Evolutionary conservation across 352 stramenopile genomes (phyloP).

Genomic region (Albugo laibachii): DNA sequence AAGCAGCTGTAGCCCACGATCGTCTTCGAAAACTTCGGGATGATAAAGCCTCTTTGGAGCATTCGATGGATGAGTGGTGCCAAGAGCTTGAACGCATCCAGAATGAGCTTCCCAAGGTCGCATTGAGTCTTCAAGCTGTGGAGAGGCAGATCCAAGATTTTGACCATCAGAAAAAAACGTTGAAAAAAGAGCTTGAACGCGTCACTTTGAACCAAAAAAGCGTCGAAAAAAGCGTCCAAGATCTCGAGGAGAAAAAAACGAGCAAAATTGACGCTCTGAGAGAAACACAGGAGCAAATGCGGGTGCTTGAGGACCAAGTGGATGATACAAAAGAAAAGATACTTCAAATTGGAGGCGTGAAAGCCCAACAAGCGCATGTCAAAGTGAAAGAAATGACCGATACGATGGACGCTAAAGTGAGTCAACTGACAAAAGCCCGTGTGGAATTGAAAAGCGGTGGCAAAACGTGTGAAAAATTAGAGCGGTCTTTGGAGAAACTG

Average conservation of each 20-base stretch:
- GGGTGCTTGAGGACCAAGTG: slow-evolving; percentile 62
- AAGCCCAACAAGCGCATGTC: slow-evolving; percentile 88
- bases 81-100: slow-evolving; percentile 79
- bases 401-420: slow-evolving; percentile 76
- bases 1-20: slow-evolving; percentile 23
- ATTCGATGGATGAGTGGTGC: slow-evolving; percentile 71
- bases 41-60: slow-evolving; percentile 43
- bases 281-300: slow-evolving; percentile 33
- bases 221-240: slow-evolving; percentile 51
- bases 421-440: slow-evolving; percentile 72
- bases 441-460: slow-evolving; percentile 70
- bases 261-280: slow-evolving; percentile 9
- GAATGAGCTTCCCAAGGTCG: slow-evolving; percentile 28
- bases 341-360: slow-evolving; percentile 85
- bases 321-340: slow-evolving; percentile 88
- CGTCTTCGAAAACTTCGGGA: slow-evolving; percentile 39
- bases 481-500: slow-evolving; percentile 30
- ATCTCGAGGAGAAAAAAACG: slow-evolving; percentile 47
- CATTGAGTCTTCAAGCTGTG: slow-evolving; percentile 10
- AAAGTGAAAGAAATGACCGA: slow-evolving; percentile 61
- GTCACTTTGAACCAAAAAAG: slow-evolving; percentile 64
- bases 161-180: slow-evolving; percentile 76
- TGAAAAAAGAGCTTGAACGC: slow-evolving; percentile 73
- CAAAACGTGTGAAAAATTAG: slow-evolving; percentile 62
- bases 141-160: slow-evolving; percentile 54